phyloP scores from a whole-genome alignment of 352 stramenopile species.

The Thraustotheca clavata region DNA sequence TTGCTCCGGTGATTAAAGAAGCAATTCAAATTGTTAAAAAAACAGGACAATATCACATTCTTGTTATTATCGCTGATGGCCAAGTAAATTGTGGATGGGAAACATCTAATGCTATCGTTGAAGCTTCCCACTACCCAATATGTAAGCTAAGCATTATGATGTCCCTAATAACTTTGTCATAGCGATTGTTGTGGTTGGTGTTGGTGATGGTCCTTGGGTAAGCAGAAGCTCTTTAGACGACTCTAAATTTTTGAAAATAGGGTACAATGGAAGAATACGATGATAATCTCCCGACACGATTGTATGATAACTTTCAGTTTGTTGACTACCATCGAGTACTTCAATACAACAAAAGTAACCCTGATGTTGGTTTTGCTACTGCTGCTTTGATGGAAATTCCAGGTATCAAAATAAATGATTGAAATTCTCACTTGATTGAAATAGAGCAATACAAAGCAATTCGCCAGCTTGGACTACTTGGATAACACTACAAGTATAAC shows the following conservation, averaged over 20 bases:
- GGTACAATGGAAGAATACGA: slow-evolving; percentile 61
- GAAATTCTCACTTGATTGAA: neutral
- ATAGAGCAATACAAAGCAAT: slow-evolving; percentile 56
- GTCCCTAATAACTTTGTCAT: neutral
- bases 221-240: no score
- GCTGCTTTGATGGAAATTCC: slow-evolving; percentile 67
- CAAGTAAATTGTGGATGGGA: slow-evolving; percentile 84
- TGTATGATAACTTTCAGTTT: slow-evolving; percentile 82
- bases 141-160: slow-evolving; percentile 45
- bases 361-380: slow-evolving; percentile 59
- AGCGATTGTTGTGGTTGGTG: slow-evolving; percentile 69
- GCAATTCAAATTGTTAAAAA: slow-evolving; percentile 43
- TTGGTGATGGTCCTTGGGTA: slow-evolving; percentile 69
- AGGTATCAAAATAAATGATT: slow-evolving; percentile 26
- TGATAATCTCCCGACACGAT: slow-evolving; percentile 39
- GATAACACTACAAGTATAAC: no score
- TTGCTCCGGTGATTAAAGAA: slow-evolving; percentile 57
- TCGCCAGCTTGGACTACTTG: slow-evolving; percentile 26
- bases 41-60: slow-evolving; percentile 63
- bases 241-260: slow-evolving; percentile 13
- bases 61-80: slow-evolving; percentile 83
- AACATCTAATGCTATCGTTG: slow-evolving; percentile 77
- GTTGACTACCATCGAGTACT: slow-evolving; percentile 61
- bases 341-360: slow-evolving; percentile 53
- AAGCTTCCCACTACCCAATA: slow-evolving; percentile 59